Evolutionary conservation across 1,284 basidiomycete species (phyloP).

Genomic region (Sphaerobolus stellatus): DNA sequence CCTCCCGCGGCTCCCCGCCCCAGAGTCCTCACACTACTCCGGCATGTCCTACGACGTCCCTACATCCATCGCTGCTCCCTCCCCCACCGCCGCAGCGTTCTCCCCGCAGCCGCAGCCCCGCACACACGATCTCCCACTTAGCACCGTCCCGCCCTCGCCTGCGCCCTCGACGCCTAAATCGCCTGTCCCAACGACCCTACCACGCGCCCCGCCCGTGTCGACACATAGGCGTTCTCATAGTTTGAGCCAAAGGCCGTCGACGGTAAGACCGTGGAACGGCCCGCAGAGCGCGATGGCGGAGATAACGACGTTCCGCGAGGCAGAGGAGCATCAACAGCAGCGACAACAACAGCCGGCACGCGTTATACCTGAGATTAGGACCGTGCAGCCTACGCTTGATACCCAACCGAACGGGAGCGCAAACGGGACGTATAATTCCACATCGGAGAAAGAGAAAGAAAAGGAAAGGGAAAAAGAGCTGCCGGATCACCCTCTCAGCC

Average conservation of each 20-base stretch:
- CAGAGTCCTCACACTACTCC: slow-evolving; percentile 75
- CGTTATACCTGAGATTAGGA: slow-evolving; percentile 15
- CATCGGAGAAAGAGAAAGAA: slow-evolving; percentile 21
- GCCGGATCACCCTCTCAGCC: slow-evolving; percentile 33
- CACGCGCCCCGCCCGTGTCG: slow-evolving; percentile 63
- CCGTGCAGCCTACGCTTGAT: background rate
- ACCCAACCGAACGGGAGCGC: slow-evolving; percentile 23
- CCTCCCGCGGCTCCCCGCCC: slow-evolving; percentile 76
- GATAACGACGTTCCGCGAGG: slow-evolving; percentile 47
- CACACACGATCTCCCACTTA: slow-evolving; percentile 29
- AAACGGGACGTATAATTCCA: slow-evolving; percentile 16
- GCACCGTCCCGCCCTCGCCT: slow-evolving; percentile 8
- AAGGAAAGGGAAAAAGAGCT: slow-evolving; percentile 14
- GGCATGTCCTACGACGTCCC: slow-evolving; percentile 70
- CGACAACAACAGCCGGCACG: background rate
- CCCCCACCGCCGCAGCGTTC: slow-evolving; percentile 54
- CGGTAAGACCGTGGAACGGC: slow-evolving; percentile 42
- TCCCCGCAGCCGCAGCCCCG: slow-evolving; percentile 51
- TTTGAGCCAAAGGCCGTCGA: slow-evolving; percentile 67
- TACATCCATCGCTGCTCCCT: slow-evolving; percentile 40
- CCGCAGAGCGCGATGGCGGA: slow-evolving; percentile 63
- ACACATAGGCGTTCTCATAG: slow-evolving; percentile 74
- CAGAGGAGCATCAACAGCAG: slow-evolving; percentile 23
- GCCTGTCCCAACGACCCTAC: slow-evolving; percentile 36
- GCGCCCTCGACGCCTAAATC: slow-evolving; percentile 27